Evolutionary conservation across 2,329 filamentous ascomycete species (phyloP).

Genomic region (Fusarium odoratissimum): DNA sequence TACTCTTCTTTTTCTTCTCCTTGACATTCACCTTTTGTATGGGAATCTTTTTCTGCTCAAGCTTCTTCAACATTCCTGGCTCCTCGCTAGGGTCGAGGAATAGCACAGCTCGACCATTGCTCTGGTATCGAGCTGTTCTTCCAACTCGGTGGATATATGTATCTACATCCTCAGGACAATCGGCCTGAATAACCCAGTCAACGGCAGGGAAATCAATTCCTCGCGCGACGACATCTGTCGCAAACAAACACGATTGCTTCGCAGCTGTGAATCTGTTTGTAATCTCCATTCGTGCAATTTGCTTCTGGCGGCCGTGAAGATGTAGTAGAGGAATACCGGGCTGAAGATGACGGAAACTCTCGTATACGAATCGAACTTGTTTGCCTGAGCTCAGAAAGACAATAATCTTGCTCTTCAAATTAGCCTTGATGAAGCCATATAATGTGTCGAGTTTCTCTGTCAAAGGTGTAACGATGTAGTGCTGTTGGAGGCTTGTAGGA

Average conservation of each 20-base stretch:
- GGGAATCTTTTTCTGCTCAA: conserved; percentile 90
- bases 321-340: conserved; percentile 94
- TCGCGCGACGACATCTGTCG: conserved; percentile 93
- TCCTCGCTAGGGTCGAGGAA: conserved; percentile 96
- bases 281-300: conserved; percentile 87
- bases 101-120: conserved; percentile 85
- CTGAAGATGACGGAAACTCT: conserved; percentile 91
- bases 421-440: conserved; percentile 91
- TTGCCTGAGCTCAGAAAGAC: conserved; percentile 97
- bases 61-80: conserved; percentile 84
- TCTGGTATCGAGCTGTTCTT: conserved; percentile 92
- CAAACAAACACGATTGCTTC: conserved; percentile 89
- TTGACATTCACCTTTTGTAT: conserved; percentile 88
- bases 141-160: conserved; percentile 98
- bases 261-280: conserved; percentile 84
- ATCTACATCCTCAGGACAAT: conserved; percentile 95
- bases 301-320: conserved; percentile 93
- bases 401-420: conserved; percentile 93
- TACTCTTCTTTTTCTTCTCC: conserved; percentile 87
- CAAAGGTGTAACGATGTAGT: conserved; percentile 88
- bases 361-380: conserved; percentile 95
- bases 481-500: conserved; percentile 85
- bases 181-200: conserved; percentile 99
- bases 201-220: conserved; percentile 96
- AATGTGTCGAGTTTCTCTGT: conserved; percentile 91